These are phyloP conservation scores for Secale cereale DNA, from an alignment of 176 grass and related monocot species.

Conservation along the genomic window DNA sequence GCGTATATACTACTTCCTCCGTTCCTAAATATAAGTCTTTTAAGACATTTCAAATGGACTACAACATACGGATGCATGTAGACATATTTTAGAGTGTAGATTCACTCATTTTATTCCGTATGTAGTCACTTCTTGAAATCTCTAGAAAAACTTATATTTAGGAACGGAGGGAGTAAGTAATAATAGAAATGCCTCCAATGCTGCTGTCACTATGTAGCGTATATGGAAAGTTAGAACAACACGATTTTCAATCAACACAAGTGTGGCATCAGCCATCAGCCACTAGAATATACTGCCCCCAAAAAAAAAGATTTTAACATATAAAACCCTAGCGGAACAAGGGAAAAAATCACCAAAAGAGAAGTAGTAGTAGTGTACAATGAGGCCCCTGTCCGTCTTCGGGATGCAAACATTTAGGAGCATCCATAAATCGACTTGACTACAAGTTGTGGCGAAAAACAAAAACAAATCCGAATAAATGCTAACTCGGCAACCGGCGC, in stretches of 20 bases:
- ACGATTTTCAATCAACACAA: not conserved
- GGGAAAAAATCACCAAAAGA: not conserved
- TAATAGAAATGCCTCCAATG: too few species aligned
- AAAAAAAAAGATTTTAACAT: not conserved
- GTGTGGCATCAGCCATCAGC: not conserved
- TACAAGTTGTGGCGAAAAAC: not conserved
- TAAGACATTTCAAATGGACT: too few species aligned
- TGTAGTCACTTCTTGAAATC: too few species aligned
- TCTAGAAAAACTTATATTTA: too few species aligned
- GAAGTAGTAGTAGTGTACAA: not conserved
- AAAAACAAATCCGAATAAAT: not conserved
- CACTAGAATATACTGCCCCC: not conserved
- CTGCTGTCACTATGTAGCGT: not conserved
- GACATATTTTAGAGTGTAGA: too few species aligned
- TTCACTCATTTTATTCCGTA: too few species aligned
- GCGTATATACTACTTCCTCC: not conserved
- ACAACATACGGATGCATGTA: too few species aligned
- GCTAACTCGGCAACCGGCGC: not conserved
- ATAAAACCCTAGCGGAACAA: not conserved
- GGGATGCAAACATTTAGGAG: not conserved
- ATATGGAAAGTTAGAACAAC: not conserved
- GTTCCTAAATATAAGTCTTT: too few species aligned
- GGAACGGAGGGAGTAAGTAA: too few species aligned
- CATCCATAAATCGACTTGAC: not conserved
- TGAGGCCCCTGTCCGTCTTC: not conserved